Evolutionary conservation across 2,329 filamentous ascomycete genomes (phyloP), one percentile per base, ranked within the genome.

Genomic region (Ampelomyces quisqualis): DNA sequence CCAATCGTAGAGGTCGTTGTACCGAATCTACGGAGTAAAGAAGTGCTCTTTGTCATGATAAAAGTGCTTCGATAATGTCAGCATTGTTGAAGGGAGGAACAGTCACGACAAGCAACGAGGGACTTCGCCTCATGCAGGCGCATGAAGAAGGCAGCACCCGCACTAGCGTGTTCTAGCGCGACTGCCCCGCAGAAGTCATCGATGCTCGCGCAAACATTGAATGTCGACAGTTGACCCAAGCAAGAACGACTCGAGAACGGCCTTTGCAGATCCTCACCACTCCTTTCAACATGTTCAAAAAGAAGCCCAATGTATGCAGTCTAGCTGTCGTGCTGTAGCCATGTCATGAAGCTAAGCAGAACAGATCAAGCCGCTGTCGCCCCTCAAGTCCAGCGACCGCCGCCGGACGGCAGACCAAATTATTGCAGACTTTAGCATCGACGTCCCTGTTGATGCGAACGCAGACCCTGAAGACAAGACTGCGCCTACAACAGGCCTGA

Each of bases 341-440:
- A 21, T 21, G 15, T n/a, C 9, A 2, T 21, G 18, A 4, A 13
- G 18, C 37, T 39, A 33, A 39, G n/a, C n/a, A 5, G 13, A n/a
- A 34, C 35, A 82, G 75, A 79, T 86, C 71, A 86, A 86, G 70
- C 79, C 82, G 13, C 71, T 84, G 9, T 75, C 82, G 3, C 81
- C 83, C 27, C 69, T 86, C 37, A 78, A 83, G 39, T 85, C 82
- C 4, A 85, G 82, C 2, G 83, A 86, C 56, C 77, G 83, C 44
- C 75, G 83, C 43, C 82, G 79, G 54, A 78, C 82, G 23, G 82
- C 82, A 34, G 81, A 85, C 56, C 76, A 82, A 51, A 84, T 86
- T 54, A 85, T 86, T 57, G 65, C 74, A 48, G 78, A 82, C 53
- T 84, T 82, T 57, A 67, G 72, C 23, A 73, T 84, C 45, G 59